Base-by-base conservation (phyloP, 2,329 filamentous ascomycete genomes). In the Xylariaceae sp. region DNA sequence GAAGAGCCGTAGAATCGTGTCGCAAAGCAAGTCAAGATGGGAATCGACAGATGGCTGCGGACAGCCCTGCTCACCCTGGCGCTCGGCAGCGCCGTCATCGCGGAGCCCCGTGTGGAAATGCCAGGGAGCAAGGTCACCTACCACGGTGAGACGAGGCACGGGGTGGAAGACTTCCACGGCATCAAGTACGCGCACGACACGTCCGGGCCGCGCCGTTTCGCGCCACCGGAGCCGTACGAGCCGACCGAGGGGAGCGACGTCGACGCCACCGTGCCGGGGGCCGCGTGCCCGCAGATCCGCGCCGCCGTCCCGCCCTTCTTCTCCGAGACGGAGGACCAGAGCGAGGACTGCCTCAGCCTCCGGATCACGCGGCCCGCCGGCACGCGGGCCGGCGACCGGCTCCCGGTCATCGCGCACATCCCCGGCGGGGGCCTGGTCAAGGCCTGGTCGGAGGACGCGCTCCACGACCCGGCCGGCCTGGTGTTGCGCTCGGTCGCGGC, bases 161-260 rank as follows among this genome's bases (percentile, higher is more conserved):
- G 31, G 10, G 35, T 51, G 8, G 50, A 53, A 23, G 37, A 51
- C 16, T 53, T 49, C 10, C 40, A 44, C 12, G 45, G 45, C 29
- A 49, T 53, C 36, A 45, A 39, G 23, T 53, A 41, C 27, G 50
- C 46, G 11, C 42, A 49, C n/a, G 47, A 51, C 24, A 50, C 50
- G 4, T 44, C 49, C 11, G 45, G 46, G 1, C 4, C 13, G 3
- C 43, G 48, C 14, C 46, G 49, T 2, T 51, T 53, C 21, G 37
- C 49, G 8, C 49, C 51, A 11, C 51, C 51, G 3, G 39, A 49
- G 2, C 40, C 39, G 2, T 53, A 47, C 30, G 33, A 18, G 5
- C 48, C 48, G 3, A 33, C 41, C 1, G 26, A 36, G 17, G 50
- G 46, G 2, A 44, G 35, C 21, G 35, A 41, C 13, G 31, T 53